These are phyloP conservation scores for Eucalyptus virginea DNA, from an alignment of 345 rosid species.

Conservation along the genomic window DNA sequence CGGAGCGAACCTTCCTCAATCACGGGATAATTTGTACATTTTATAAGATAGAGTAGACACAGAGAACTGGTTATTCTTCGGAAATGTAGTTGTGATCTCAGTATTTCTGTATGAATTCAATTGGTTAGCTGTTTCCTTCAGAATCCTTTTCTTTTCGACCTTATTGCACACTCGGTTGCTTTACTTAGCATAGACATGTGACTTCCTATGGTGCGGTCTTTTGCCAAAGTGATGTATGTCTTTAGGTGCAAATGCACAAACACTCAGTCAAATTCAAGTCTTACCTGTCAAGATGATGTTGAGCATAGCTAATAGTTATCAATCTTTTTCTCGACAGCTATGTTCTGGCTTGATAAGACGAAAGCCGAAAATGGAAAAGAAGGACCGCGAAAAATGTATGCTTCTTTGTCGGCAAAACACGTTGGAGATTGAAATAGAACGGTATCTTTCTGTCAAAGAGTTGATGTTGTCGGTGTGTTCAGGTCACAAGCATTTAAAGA, in stretches of 20 bases:
- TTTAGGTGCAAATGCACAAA: not conserved
- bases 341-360: not conserved
- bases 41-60: not conserved
- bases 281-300: not conserved
- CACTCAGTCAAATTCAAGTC: not conserved
- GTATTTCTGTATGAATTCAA: not conserved
- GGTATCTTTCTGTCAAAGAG: not conserved
- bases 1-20: slow-evolving; percentile 57
- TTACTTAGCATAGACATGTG: not conserved
- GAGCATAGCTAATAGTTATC: not conserved
- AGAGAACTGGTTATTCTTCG: not conserved
- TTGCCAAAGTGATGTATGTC: not conserved
- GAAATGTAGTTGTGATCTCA: not conserved
- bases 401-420: not conserved
- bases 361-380: not conserved
- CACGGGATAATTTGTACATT: slow-evolving; percentile 18
- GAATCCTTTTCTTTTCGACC: not conserved
- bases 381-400: not conserved
- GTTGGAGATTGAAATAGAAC: not conserved
- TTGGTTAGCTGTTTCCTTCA: not conserved
- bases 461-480: not conserved
- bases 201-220: not conserved
- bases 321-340: not conserved
- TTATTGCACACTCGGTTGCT: not conserved
- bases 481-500: not conserved